Conservation (phyloP, 2,329 filamentous ascomycete genomes). For the Aureobasidium sp. region DNA sequence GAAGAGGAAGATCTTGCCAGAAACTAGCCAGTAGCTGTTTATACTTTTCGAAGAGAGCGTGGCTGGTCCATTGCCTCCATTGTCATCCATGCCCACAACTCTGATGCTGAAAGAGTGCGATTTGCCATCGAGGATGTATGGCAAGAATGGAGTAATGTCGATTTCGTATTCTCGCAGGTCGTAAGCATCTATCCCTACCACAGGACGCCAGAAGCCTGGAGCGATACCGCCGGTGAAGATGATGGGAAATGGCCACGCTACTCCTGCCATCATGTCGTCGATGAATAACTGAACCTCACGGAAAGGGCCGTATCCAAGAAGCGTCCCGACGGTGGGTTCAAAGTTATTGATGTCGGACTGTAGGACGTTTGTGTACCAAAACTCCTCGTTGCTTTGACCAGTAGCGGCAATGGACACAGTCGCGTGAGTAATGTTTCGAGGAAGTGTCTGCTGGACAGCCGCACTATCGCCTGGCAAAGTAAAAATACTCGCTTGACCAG, state of each 20-base stretch:
- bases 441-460: slow-evolving; percentile 52
- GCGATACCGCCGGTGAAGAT: slow-evolving; percentile 77
- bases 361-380: slow-evolving; percentile 76
- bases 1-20: slow-evolving; percentile 48
- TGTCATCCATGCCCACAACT: slow-evolving; percentile 57
- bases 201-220: slow-evolving; percentile 66
- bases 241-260: slow-evolving; percentile 73
- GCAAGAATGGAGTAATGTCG: slow-evolving; percentile 70
- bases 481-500: slow-evolving; percentile 57
- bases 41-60: slow-evolving; percentile 47
- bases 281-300: slow-evolving; percentile 71
- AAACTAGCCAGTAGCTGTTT: slow-evolving; percentile 64
- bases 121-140: slow-evolving; percentile 56
- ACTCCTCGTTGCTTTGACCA: slow-evolving; percentile 69
- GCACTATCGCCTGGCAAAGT: slow-evolving; percentile 56
- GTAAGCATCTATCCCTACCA: slow-evolving; percentile 71
- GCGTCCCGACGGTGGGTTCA: slow-evolving; percentile 38
- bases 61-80: slow-evolving; percentile 37
- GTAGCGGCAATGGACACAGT: slow-evolving; percentile 70
- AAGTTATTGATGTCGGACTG: slow-evolving; percentile 55
- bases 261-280: slow-evolving; percentile 63
- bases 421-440: slow-evolving; percentile 58
- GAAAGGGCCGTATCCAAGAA: slow-evolving; percentile 64
- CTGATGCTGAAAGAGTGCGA: slow-evolving; percentile 60
- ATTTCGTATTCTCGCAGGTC: slow-evolving; percentile 74